Conservation (phyloP, 352 stramenopile genomes). For the Plasmopara viticola region DNA sequence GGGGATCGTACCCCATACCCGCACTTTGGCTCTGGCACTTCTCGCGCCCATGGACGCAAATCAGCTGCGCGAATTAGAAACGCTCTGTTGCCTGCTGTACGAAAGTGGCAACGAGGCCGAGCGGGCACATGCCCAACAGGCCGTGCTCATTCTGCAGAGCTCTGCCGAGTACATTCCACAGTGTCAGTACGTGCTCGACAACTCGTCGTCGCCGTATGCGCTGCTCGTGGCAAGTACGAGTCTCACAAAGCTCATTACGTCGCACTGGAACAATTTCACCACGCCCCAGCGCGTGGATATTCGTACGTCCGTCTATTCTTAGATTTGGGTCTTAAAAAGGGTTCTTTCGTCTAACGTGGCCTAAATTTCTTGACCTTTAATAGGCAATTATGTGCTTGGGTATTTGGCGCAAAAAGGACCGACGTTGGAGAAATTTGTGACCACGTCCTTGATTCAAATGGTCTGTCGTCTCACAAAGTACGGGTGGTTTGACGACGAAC, state of each 20-base stretch:
- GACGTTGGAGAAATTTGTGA: constrained; percentile 93
- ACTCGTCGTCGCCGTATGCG: constrained; percentile 93
- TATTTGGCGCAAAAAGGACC: constrained; percentile 96
- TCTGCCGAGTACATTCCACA: constrained; percentile 97
- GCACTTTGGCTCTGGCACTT: too few species aligned
- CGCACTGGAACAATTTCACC: constrained; percentile 93
- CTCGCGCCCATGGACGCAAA: constrained; percentile 47
- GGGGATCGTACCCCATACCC: too few species aligned
- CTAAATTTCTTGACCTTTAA: neutral
- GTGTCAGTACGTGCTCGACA: constrained; percentile 98
- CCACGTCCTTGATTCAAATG: constrained; percentile 94
- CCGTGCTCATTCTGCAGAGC: constrained; percentile 81
- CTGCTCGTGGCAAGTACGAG: constrained; percentile 94
- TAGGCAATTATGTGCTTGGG: constrained; percentile 95
- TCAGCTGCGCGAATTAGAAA: constrained; percentile 73
- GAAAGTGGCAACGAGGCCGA: constrained; percentile 68
- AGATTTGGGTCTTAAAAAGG: too few species aligned
- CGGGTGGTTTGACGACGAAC: constrained; percentile 98
- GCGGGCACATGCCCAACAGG: constrained; percentile 71
- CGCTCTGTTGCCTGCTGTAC: constrained; percentile 75
- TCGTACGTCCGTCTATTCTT: constrained; percentile 39
- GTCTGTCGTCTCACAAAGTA: constrained; percentile 98
- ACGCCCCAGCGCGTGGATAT: constrained; percentile 87
- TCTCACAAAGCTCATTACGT: constrained; percentile 96
- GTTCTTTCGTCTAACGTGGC: too few species aligned